Evolutionary conservation across 1,139 yeast species (phyloP).

Genomic region (Blastobotrys buckinghamii): DNA sequence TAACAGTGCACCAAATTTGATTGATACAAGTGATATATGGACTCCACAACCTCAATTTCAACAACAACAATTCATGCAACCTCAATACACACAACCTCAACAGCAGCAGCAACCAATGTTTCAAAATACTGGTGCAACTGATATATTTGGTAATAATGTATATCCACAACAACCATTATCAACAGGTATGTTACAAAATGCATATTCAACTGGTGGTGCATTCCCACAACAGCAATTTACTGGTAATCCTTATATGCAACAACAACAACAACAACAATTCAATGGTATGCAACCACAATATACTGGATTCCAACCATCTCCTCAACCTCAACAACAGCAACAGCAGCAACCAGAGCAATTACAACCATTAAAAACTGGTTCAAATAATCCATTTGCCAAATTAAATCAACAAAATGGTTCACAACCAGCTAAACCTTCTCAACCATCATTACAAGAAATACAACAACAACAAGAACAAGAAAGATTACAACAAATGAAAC

Average conservation of each 20-base stretch:
- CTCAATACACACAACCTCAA: conserved; percentile 18
- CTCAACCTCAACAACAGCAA: conserved; percentile 29
- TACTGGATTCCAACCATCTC: conserved; percentile 9
- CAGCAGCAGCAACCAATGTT: conserved; percentile 11
- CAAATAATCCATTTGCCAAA: conserved; percentile 87
- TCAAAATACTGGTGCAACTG: conserved; percentile 30
- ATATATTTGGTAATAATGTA: conserved; percentile 73
- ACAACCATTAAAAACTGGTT: conserved; percentile 68
- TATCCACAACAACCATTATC: conserved; percentile 41
- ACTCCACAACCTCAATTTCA: conserved; percentile 19
- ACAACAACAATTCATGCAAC: conserved; percentile 22
- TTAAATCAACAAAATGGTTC: conserved; percentile 21
- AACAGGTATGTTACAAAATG: conserved; percentile 47
- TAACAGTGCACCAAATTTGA: conserved; percentile 28
- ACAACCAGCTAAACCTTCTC: conserved; percentile 14
- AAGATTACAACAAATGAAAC: conserved; percentile 7
- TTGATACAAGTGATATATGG: conserved; percentile 21
- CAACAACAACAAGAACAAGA: conserved; percentile 34
- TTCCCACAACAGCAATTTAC: conserved; percentile 29
- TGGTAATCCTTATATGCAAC: conserved; percentile 17
- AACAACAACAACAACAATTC: conserved; percentile 40
- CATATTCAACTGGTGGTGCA: conserved; percentile 32
- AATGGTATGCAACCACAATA: conserved; percentile 22
- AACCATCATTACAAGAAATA: conserved; percentile 21
- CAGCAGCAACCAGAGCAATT: conserved; percentile 37